Percentiles rank a stretch among this genome's conserved stretches.
phyloP scores from a whole-genome alignment of 176 grass and related monocot genomes.

The Coix lacrymajobi region DNA sequence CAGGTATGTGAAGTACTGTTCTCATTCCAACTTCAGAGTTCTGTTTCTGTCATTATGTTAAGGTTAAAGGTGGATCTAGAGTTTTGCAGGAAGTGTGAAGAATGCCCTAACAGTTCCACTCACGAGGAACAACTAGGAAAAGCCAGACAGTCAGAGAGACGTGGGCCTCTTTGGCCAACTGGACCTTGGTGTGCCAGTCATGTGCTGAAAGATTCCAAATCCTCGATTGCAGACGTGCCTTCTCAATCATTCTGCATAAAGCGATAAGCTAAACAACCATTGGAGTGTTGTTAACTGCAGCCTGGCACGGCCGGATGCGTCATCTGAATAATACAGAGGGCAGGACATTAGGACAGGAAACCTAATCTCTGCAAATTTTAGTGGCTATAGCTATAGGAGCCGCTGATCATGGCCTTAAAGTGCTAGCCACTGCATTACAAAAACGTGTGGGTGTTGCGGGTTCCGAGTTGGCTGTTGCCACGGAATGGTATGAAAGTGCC shows the following conservation, averaged over 20 bases:
- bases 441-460: neutral
- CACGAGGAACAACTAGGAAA: neutral
- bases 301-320: neutral
- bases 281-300: constrained; percentile 2
- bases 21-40: neutral
- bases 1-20: neutral
- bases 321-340: constrained; percentile 21
- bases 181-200: constrained; percentile 18
- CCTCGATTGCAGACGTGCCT: neutral
- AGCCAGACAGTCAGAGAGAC: neutral
- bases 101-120: neutral
- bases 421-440: constrained; percentile 40
- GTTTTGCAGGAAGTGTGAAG: neutral
- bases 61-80: neutral
- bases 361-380: constrained; percentile 30
- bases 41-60: neutral
- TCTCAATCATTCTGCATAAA: constrained; percentile 28
- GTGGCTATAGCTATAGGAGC: neutral
- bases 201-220: constrained; percentile 20
- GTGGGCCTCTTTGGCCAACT: neutral
- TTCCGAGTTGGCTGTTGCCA: neutral
- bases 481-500: neutral
- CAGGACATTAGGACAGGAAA: constrained; percentile 15
- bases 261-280: constrained; percentile 27
- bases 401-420: neutral